Conservation (phyloP, 169 alveolate species). For the Eimeria falciformis region DNA sequence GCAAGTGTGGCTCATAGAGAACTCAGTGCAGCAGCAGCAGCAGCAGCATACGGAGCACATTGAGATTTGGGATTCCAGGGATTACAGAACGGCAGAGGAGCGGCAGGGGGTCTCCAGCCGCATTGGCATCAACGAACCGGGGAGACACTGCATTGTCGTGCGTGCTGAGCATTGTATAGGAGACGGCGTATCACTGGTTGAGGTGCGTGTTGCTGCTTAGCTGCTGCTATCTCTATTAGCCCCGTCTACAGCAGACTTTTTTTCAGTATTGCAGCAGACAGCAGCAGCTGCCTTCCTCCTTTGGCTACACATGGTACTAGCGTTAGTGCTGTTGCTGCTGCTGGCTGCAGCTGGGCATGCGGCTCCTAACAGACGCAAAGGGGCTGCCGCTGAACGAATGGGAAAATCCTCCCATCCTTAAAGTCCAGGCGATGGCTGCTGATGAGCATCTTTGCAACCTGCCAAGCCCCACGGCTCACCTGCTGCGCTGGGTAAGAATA, state of each 20-base stretch:
- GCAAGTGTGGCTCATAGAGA: conserved; percentile 8
- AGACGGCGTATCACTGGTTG: conserved; percentile 4
- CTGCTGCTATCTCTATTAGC: not conserved
- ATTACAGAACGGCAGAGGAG: not conserved
- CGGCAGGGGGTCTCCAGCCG: not conserved
- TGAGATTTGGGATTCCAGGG: not conserved
- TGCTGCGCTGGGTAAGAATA: conserved; percentile 35
- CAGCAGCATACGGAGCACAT: not conserved
- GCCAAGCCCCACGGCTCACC: conserved; percentile 21
- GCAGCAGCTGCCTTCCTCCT: not conserved
- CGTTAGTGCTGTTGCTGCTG: not conserved
- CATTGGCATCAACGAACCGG: not conserved
- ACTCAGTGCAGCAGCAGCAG: not conserved
- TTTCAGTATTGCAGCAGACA: not conserved
- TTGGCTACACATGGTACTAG: not conserved
- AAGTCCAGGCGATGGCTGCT: conserved; percentile 1
- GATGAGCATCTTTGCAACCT: not conserved
- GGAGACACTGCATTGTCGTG: conserved; percentile 6
- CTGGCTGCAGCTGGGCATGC: conserved; percentile 22
- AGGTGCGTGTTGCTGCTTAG: not conserved
- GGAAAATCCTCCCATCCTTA: not conserved
- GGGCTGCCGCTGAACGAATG: conserved; percentile 3
- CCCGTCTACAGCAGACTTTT: not conserved
- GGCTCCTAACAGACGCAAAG: conserved; percentile 5
- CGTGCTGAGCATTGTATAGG: conserved; percentile 16